phyloP scores from a whole-genome alignment of 108 stramenopile species.

The Chaetoceros tenuissimus region DNA sequence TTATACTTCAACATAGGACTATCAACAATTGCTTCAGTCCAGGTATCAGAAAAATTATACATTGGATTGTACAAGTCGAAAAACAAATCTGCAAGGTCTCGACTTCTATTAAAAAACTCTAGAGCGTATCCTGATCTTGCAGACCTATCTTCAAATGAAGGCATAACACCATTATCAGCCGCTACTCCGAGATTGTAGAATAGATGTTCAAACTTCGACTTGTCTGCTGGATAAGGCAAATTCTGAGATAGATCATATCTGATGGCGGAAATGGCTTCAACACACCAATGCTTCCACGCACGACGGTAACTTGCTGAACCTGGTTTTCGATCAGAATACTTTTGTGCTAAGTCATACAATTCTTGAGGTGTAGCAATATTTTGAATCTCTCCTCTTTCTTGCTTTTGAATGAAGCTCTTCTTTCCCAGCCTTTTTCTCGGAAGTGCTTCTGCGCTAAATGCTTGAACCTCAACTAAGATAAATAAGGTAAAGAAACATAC shows the following conservation, averaged over 20 bases:
- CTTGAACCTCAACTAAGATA: no score
- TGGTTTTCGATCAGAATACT: constrained; percentile 3
- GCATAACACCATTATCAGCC: constrained; percentile 38
- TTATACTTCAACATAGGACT: background rate
- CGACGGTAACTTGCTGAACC: constrained; percentile 15
- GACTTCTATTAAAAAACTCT: constrained; percentile 37
- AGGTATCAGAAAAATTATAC: background rate
- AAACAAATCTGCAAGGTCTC: constrained; percentile 30
- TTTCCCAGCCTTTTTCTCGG: no score
- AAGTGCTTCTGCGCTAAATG: no score
- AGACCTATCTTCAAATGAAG: constrained; percentile 34
- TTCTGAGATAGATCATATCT: constrained; percentile 20
- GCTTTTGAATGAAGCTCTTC: no score
- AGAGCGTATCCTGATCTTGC: constrained; percentile 48
- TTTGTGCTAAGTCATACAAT: constrained; percentile 12
- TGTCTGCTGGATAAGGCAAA: constrained; percentile 23
- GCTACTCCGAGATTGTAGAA: constrained; percentile 33
- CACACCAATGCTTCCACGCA: constrained; percentile 24
- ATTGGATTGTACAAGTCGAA: constrained; percentile 6
- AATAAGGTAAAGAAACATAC: no score
- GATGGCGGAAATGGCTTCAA: constrained; percentile 14
- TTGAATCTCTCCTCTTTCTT: no score
- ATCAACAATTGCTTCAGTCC: background rate
- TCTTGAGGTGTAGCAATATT: constrained; percentile 15
- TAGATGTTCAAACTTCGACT: constrained; percentile 14